Conservation (phyloP, 441 rosid genomes). For the Gossypium davidsonii region DNA sequence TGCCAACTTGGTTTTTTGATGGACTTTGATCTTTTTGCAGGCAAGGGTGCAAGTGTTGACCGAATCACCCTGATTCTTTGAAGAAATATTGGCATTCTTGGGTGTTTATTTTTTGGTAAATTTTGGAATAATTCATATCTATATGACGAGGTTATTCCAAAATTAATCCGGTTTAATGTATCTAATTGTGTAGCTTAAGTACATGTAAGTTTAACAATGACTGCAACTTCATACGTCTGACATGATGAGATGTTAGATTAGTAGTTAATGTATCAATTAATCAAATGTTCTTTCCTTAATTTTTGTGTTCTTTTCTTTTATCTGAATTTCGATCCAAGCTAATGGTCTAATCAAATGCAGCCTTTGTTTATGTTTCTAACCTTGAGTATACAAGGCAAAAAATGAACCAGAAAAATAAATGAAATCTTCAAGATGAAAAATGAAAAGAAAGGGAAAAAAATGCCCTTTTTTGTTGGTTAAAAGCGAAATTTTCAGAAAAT, state of each 20-base stretch:
- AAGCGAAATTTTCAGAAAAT: no score
- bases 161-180: background rate
- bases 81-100: background rate
- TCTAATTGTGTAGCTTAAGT: background rate
- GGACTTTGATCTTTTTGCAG: slow-evolving; percentile 8
- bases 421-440: background rate
- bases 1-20: background rate
- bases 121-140: background rate
- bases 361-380: background rate
- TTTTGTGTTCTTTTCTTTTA: background rate
- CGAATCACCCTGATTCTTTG: background rate
- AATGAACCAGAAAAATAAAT: no score
- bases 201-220: background rate
- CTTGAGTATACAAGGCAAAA: background rate
- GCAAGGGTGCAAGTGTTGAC: background rate
- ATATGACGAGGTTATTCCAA: background rate
- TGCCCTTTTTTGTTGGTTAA: no score
- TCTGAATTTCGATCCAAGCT: background rate
- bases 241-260: background rate
- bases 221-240: background rate
- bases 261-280: background rate
- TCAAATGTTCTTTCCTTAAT: background rate
- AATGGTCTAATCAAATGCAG: background rate
- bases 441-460: no score
- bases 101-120: background rate